These are phyloP conservation scores for Vinca minor DNA, from an alignment of 257 asterid genomes.

Conservation along the genomic window DNA sequence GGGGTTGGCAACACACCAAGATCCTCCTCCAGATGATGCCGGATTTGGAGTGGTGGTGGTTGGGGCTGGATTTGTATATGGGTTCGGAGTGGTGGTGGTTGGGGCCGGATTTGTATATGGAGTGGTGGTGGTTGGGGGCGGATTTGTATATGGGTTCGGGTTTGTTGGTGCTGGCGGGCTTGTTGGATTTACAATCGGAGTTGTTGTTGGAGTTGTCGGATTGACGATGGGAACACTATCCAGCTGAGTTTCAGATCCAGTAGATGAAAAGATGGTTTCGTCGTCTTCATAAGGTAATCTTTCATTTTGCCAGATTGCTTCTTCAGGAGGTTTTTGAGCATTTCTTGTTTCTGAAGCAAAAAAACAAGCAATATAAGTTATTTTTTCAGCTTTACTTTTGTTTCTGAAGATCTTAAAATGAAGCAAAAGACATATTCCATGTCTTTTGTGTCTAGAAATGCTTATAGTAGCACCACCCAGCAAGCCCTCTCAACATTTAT, in stretches of 20 bases:
- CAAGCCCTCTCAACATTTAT: too few species aligned
- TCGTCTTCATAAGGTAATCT: slow-evolving; percentile 35
- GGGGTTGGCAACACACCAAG: slow-evolving; percentile 81
- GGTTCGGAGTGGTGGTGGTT: slow-evolving; percentile 10
- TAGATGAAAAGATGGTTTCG: slow-evolving; percentile 32
- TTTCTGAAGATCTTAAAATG: neutral
- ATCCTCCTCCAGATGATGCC: slow-evolving; percentile 46
- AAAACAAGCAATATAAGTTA: slow-evolving; percentile 13
- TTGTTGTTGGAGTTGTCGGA: slow-evolving; percentile 46
- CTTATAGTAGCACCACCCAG: too few species aligned
- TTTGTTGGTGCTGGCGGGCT: slow-evolving; percentile 15
- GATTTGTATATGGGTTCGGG: neutral
- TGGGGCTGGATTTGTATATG: slow-evolving; percentile 24
- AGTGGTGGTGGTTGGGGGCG: slow-evolving; percentile 25
- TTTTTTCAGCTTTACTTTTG: slow-evolving; percentile 9
- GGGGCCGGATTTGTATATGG: slow-evolving; percentile 26
- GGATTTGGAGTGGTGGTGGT: slow-evolving; percentile 25
- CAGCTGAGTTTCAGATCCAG: slow-evolving; percentile 23
- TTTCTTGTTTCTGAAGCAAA: slow-evolving; percentile 45
- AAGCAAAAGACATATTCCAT: too few species aligned
- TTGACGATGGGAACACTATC: slow-evolving; percentile 58
- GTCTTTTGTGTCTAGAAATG: too few species aligned
- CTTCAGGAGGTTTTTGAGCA: slow-evolving; percentile 26
- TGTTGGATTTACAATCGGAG: slow-evolving; percentile 22
- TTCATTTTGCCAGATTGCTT: slow-evolving; percentile 32